Evolutionary conservation across 768 basidiomycete genomes (phyloP).

Genomic region (Psilocybe sp.): DNA sequence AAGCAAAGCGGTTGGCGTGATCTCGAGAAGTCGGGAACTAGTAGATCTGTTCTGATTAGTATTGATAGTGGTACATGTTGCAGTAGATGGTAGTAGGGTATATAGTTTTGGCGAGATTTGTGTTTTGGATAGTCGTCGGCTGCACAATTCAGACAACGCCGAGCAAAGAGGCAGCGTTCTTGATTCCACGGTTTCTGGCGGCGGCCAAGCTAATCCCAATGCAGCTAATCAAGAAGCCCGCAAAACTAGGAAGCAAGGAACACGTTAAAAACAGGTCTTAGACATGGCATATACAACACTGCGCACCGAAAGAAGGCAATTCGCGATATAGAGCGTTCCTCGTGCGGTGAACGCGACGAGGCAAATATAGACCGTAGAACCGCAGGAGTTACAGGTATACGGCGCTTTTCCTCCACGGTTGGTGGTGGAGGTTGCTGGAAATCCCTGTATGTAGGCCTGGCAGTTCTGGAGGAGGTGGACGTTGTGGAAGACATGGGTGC

Average conservation of each 20-base stretch:
- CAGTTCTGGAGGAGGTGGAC: slow-evolving; percentile 50
- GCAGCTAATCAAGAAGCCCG: slow-evolving; percentile 81
- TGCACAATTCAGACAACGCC: slow-evolving; percentile 48
- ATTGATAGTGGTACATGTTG: slow-evolving; percentile 1
- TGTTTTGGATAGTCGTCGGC: slow-evolving; percentile 9
- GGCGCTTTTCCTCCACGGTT: slow-evolving; percentile 42
- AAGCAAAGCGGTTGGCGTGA: slow-evolving; percentile 54
- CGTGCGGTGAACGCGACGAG: slow-evolving; percentile 76
- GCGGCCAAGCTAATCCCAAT: slow-evolving; percentile 76
- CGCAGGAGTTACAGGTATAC: slow-evolving; percentile 82
- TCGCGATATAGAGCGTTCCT: slow-evolving; percentile 81
- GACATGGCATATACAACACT: not conserved
- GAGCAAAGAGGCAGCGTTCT: slow-evolving; percentile 60
- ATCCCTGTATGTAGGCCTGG: slow-evolving; percentile 31
- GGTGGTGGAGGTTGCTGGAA: slow-evolving; percentile 34
- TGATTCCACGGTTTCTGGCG: slow-evolving; percentile 67
- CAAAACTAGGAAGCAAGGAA: slow-evolving; percentile 48
- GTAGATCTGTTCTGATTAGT: slow-evolving; percentile 50
- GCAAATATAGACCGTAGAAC: slow-evolving; percentile 83
- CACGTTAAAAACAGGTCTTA: slow-evolving; percentile 1
- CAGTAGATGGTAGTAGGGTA: not conserved
- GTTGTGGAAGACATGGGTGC: slow-evolving; percentile 43
- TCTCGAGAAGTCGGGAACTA: slow-evolving; percentile 45
- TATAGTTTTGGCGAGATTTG: not conserved
- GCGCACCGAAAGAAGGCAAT: slow-evolving; percentile 81